Conservation (phyloP, 768 basidiomycete genomes). For the Kwoniella sp. region DNA sequence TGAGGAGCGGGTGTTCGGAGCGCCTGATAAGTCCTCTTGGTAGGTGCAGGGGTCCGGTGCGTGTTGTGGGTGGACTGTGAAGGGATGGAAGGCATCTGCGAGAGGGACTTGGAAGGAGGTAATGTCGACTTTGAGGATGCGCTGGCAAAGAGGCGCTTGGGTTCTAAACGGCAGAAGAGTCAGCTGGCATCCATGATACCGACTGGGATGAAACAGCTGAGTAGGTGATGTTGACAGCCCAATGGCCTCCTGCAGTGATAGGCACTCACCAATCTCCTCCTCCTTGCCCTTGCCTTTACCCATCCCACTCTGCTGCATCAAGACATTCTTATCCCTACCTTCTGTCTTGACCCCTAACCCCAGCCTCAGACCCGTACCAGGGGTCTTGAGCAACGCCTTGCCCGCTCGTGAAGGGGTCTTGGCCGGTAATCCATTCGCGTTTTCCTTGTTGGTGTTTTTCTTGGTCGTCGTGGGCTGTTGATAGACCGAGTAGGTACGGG, state of each 20-base stretch:
- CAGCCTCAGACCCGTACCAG: conserved; percentile 12
- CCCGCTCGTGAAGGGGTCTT: conserved; percentile 38
- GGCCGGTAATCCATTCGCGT: conserved; percentile 25
- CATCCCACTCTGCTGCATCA: background rate
- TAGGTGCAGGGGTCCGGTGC: conserved; percentile 12
- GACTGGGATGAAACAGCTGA: no score
- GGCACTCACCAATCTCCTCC: conserved; percentile 38
- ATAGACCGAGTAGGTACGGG: conserved; percentile 18
- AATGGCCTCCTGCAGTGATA: no score
- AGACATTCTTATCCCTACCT: conserved; percentile 34
- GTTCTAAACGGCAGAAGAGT: conserved; percentile 24
- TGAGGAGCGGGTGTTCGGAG: conserved; percentile 28
- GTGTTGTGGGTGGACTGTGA: conserved; percentile 13
- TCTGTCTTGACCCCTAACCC: conserved; percentile 33
- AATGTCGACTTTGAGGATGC: conserved; percentile 20
- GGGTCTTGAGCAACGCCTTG: conserved; percentile 3
- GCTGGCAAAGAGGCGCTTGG: conserved; percentile 35
- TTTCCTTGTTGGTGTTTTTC: conserved; percentile 40
- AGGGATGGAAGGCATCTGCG: conserved; percentile 21
- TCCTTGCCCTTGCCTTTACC: conserved; percentile 21
- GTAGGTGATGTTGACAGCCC: background rate
- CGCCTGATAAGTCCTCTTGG: conserved; percentile 3
- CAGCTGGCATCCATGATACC: no score
- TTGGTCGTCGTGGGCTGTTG: conserved; percentile 18
- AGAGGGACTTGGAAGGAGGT: conserved; percentile 35